phyloP scores from a whole-genome alignment of 148 eudicot genomes.

The Linanthus parryae region DNA sequence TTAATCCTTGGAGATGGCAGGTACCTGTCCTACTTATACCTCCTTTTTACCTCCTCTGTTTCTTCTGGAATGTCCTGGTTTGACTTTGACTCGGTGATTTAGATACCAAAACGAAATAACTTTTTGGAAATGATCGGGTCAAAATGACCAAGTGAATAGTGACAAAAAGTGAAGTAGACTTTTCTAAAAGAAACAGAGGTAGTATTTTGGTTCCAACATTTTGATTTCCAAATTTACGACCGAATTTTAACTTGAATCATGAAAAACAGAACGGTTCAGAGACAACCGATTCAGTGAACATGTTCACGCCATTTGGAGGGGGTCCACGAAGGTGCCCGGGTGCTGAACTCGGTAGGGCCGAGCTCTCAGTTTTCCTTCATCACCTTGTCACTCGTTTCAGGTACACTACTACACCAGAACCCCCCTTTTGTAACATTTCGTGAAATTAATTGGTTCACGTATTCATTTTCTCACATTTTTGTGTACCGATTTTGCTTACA shows the following conservation, averaged over 20 bases:
- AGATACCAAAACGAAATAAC: too few relatives aligned
- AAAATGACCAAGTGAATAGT: too few relatives aligned
- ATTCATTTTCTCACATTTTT: background rate
- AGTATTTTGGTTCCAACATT: too few relatives aligned
- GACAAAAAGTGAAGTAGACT: too few relatives aligned
- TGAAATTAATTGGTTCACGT: background rate
- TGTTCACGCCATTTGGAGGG: constrained; percentile 87
- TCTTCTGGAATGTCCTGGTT: too few relatives aligned
- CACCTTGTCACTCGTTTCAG: constrained; percentile 80
- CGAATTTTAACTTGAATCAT: too few relatives aligned
- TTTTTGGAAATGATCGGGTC: too few relatives aligned
- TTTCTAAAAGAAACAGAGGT: too few relatives aligned
- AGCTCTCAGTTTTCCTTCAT: constrained; percentile 84
- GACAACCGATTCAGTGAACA: constrained; percentile 28
- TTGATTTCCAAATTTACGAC: too few relatives aligned
- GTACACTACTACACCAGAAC: constrained; percentile 21
- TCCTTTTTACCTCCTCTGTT: too few relatives aligned
- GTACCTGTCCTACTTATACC: constrained; percentile 14
- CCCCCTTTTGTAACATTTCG: background rate
- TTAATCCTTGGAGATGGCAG: constrained; percentile 99
- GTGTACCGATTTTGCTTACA: constrained; percentile 6
- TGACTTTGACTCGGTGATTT: too few relatives aligned
- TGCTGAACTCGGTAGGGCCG: constrained; percentile 78
- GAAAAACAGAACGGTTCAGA: constrained; percentile 46
- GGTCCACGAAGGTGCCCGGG: constrained; percentile 97